Evolutionary conservation across 1,284 basidiomycete species (phyloP).

Genomic region (Pascua sp.): DNA sequence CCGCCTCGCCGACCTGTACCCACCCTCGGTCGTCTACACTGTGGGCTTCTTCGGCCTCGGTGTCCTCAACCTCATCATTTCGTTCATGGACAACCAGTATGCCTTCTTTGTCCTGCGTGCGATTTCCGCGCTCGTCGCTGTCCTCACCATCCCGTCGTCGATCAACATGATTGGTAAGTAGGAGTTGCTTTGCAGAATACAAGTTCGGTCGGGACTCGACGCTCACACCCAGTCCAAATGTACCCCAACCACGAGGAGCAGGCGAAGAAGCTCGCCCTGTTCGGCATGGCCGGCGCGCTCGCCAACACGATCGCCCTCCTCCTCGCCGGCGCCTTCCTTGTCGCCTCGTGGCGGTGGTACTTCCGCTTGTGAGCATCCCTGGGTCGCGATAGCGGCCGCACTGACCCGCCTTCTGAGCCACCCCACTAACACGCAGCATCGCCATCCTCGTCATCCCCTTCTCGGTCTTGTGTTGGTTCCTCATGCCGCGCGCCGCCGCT

Average conservation of each 20-base stretch:
- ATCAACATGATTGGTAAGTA: conserved; percentile 45
- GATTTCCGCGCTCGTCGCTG: conserved; percentile 40
- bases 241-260: conserved; percentile 40
- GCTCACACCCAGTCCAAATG: no score
- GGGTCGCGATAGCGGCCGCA: no score
- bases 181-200: no score
- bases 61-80: conserved; percentile 44
- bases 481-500: conserved; percentile 40
- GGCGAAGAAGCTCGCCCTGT: conserved; percentile 41
- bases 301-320: conserved; percentile 31
- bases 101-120: conserved; percentile 47
- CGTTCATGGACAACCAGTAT: conserved; percentile 44
- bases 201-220: no score
- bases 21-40: conserved; percentile 39
- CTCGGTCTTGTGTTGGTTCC: conserved; percentile 32
- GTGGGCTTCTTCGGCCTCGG: conserved; percentile 43
- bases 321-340: conserved; percentile 44
- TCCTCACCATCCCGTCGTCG: conserved; percentile 42
- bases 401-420: no score
- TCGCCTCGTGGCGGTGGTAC: conserved; percentile 47
- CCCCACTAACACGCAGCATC: no score
- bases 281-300: conserved; percentile 42
- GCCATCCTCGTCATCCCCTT: conserved; percentile 21
- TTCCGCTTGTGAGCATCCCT: conserved; percentile 37
- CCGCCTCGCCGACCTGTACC: conserved; percentile 41